Evolutionary conservation across 768 basidiomycete species (phyloP), one percentile per base, ranked within the genome.

Genomic region (Leccinum sublutescens): DNA sequence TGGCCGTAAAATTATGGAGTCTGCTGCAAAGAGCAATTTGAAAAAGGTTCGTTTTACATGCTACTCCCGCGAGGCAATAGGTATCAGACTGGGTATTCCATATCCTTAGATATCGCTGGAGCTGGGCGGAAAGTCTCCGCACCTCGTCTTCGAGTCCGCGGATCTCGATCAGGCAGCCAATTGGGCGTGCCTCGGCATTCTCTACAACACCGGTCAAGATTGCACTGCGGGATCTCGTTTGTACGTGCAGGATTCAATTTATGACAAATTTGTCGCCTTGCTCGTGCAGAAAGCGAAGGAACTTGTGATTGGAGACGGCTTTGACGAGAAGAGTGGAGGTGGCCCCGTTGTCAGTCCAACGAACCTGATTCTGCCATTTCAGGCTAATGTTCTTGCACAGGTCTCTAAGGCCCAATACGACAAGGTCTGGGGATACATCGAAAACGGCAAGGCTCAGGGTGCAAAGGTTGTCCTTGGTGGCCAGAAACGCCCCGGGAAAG

Each of bases 221-320:
- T 97, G 95, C 73, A 93, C 91, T 3, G 94, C 94, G 23, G 93
- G 95, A 43, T 95, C 93, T 34, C 84, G 95, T 14, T 76, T 95
- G 38, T 94, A 91, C 69, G 93, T 93, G 21, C 94, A 98, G 69
- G 89, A 94, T 55, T 81, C 82, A 23, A 80, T 95, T 54, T 91
- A 97, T 70, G 92, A 97, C 71, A 87, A 85, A 70, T 95, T 97
- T 72, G 67, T 95, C 31, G 72, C 79, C 29, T 63, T 87, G 55
- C 75, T 94, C 43, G 82, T 88, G 12, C 74, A 77, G 21, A 88
- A 87, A 70, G 85, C 88, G 19, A 85, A 88, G 66, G 80, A 82
- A 62, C 81, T 86, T 62, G 80, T 84, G 55, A 83, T 95, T 59
- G 92, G 91, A 33, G 84, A 95, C 74, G 92, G 91, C 4, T 87